Evolutionary conservation across 257 asterid genomes (phyloP).

Genomic region (Nemophila menziesii): DNA sequence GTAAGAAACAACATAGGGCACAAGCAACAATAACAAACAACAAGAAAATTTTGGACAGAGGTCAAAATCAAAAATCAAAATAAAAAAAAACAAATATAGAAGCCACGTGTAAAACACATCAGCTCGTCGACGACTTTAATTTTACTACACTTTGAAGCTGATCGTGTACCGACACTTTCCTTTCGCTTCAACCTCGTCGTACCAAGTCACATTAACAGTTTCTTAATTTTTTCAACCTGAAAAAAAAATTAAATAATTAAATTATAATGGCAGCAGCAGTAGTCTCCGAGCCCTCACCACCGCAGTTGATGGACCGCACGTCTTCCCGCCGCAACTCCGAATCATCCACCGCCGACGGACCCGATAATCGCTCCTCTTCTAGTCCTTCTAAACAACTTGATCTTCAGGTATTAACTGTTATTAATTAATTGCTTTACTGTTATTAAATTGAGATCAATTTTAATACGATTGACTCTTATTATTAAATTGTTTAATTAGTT

Average conservation of each 20-base stretch:
- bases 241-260: background rate
- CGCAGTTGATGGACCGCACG: slow-evolving; percentile 37
- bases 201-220: background rate
- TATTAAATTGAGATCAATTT: background rate
- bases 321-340: slow-evolving; percentile 27
- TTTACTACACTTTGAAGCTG: background rate
- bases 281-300: slow-evolving; percentile 39
- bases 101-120: background rate
- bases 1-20: background rate
- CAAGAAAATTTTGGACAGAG: background rate
- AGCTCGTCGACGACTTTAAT: background rate
- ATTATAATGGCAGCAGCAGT: slow-evolving; percentile 55
- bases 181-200: background rate
- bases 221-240: background rate
- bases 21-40: background rate
- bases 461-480: background rate
- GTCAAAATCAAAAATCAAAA: background rate
- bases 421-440: background rate
- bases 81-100: background rate
- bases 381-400: slow-evolving; percentile 41
- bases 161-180: background rate
- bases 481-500: background rate
- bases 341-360: slow-evolving; percentile 23
- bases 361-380: slow-evolving; percentile 32
- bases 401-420: slow-evolving; percentile 38